Conservation (phyloP, 495 filamentous ascomycete genomes). For the Xylaria longipes region DNA sequence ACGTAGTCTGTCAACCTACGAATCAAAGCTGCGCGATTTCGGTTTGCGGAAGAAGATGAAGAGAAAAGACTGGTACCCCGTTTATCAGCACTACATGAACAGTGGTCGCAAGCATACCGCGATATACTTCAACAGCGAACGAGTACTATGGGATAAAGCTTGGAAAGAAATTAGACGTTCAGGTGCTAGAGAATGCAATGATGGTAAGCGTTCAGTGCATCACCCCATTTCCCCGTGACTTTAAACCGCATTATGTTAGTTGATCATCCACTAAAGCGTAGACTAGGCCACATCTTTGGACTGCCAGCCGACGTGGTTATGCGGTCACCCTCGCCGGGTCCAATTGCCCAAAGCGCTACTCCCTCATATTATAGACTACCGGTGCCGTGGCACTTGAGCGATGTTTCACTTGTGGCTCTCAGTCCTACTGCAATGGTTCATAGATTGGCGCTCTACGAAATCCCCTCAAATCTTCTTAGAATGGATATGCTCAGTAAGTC, state of each 20-base stretch:
- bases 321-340: background rate
- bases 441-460: background rate
- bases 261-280: background rate
- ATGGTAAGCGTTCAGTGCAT: background rate
- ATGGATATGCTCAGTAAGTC: background rate
- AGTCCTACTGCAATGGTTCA: background rate
- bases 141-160: background rate
- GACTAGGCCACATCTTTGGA: background rate
- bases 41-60: conserved; percentile 7
- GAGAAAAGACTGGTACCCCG: background rate
- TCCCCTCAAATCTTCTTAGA: background rate
- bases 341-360: background rate
- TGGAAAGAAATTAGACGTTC: conserved; percentile 11
- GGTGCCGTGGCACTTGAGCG: background rate
- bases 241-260: no score
- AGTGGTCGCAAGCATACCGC: background rate
- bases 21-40: conserved; percentile 1
- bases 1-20: background rate
- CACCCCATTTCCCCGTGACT: background rate
- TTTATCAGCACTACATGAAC: background rate
- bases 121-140: background rate
- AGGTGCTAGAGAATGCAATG: conserved; percentile 3
- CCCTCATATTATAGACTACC: background rate
- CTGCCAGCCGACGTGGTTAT: background rate
- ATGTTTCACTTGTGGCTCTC: background rate